Percentiles rank a stretch among this genome's conserved stretches.
Conservation (phyloP, 2,329 filamentous ascomycete genomes). For the Clarireedia homoeocarpa region DNA sequence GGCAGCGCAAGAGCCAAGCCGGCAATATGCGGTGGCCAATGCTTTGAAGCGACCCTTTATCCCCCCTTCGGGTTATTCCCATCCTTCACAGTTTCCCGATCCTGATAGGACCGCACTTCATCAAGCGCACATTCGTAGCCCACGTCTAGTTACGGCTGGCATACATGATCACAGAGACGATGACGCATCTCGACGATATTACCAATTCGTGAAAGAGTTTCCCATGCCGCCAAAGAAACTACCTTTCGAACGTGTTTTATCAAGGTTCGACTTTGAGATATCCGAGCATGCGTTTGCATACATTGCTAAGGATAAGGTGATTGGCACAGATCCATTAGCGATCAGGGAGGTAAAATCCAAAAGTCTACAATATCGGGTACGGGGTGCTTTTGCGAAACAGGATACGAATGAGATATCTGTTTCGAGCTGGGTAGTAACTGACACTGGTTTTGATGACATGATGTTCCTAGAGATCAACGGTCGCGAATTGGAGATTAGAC, state of each 20-base stretch:
- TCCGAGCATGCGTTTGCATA: conserved; percentile 13
- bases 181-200: conserved; percentile 30
- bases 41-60: conserved; percentile 26
- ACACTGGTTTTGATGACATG: conserved; percentile 63
- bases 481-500: conserved; percentile 43
- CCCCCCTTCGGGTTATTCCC: conserved; percentile 29
- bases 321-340: conserved; percentile 19
- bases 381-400: conserved; percentile 45
- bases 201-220: conserved; percentile 50
- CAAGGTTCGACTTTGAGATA: conserved; percentile 31
- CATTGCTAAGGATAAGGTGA: conserved; percentile 20
- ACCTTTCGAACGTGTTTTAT: conserved; percentile 24
- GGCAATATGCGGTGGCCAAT: conserved; percentile 24
- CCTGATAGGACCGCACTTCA: conserved; percentile 45
- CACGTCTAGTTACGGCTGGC: conserved; percentile 31
- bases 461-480: conserved; percentile 64
- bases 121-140: conserved; percentile 49
- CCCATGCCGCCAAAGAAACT: conserved; percentile 37
- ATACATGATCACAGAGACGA: conserved; percentile 20
- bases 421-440: conserved; percentile 51
- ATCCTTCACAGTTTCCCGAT: conserved; percentile 35
- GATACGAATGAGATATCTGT: conserved; percentile 29
- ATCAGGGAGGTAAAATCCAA: conserved; percentile 37
- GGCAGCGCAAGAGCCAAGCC: conserved; percentile 22
- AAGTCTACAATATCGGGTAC: conserved; percentile 58